phyloP scores from a whole-genome alignment of 805 yeast genomes.

The Candida takata region DNA sequence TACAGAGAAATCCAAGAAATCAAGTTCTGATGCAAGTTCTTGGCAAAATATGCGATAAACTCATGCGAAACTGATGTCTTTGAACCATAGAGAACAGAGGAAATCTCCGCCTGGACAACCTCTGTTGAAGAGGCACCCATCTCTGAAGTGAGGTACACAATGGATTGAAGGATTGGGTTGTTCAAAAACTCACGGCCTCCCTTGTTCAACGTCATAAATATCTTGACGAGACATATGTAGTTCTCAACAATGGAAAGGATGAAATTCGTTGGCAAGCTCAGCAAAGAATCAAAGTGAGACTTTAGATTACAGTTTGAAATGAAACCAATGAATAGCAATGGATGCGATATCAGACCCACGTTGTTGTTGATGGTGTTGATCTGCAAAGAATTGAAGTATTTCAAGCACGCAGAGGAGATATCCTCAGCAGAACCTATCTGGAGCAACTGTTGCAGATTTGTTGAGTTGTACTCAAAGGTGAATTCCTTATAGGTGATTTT shows the following conservation, averaged over 20 bases:
- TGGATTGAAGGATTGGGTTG: constrained; percentile 19
- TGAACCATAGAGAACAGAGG: neutral
- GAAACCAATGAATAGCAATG: constrained; percentile 34
- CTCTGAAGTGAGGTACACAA: constrained; percentile 14
- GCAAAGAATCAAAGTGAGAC: constrained; percentile 2
- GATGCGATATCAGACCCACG: constrained; percentile 44
- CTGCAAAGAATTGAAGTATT: constrained; percentile 3
- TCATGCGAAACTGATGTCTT: constrained; percentile 1
- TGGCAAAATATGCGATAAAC: constrained; percentile 4
- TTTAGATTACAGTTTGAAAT: constrained; percentile 1
- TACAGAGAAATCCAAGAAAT: constrained; percentile 3
- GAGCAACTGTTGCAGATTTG: constrained; percentile 16
- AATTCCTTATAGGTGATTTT: constrained; percentile 42
- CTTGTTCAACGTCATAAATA: constrained; percentile 27
- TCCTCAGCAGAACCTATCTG: constrained; percentile 14
- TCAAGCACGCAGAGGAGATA: neutral
- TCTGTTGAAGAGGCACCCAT: constrained; percentile 6
- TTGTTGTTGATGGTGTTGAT: constrained; percentile 37
- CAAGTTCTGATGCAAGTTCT: constrained; percentile 5
- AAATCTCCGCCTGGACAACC: constrained; percentile 3
- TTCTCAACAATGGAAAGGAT: constrained; percentile 32
- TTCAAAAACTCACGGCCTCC: constrained; percentile 5
- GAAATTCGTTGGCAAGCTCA: constrained; percentile 5
- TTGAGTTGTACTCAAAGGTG: constrained; percentile 15
- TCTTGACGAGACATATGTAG: constrained; percentile 37